Percentiles rank a stretch among this genome's conserved stretches.
Evolutionary conservation across 345 rosid species (phyloP).

Genomic region (Eucalyptus dawsonii): DNA sequence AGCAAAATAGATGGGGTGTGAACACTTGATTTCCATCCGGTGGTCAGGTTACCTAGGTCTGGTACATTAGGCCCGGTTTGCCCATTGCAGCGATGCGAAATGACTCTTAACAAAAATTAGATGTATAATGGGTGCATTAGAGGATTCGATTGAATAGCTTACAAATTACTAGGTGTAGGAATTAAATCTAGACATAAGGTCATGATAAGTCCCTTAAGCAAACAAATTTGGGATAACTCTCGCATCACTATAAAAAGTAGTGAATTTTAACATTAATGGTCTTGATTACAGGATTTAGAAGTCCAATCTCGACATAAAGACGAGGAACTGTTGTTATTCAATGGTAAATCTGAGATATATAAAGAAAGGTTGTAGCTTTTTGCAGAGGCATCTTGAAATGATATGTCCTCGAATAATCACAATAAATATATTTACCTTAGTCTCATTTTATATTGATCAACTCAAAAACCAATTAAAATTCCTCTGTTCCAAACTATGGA

Average conservation of each 20-base stretch:
- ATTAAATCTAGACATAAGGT: neutral
- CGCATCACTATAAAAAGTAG: neutral
- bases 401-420: neutral
- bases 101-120: no score
- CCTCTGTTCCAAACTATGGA: constrained; percentile 23
- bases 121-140: neutral
- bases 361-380: neutral
- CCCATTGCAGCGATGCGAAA: neutral
- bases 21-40: neutral
- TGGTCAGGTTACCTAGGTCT: neutral
- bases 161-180: neutral
- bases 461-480: neutral
- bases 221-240: neutral
- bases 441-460: neutral
- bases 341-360: neutral
- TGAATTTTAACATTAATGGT: neutral
- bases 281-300: neutral
- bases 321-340: neutral
- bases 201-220: neutral
- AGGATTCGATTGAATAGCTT: neutral
- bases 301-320: neutral
- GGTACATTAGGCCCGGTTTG: neutral
- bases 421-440: no score
- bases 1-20: neutral
- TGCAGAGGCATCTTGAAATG: neutral